These are phyloP conservation scores for Hansenula lynferdii DNA, from an alignment of 1,139 yeast species.

Conservation along the genomic window DNA sequence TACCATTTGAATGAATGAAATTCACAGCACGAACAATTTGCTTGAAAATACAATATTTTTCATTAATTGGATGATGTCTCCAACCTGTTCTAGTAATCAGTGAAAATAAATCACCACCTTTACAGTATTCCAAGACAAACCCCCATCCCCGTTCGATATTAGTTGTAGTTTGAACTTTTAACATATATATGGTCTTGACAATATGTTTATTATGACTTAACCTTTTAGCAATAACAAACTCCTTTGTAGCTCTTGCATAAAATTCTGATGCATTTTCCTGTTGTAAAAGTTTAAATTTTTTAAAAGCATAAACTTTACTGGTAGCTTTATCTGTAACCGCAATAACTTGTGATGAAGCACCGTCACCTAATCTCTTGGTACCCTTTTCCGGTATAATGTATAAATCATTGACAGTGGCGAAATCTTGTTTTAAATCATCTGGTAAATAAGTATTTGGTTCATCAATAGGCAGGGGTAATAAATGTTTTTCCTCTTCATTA, in stretches of 20 bases:
- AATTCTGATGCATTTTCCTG: slow-evolving; percentile 64
- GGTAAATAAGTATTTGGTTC: slow-evolving; percentile 69
- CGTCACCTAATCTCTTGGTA: slow-evolving; percentile 55
- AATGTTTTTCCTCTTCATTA: slow-evolving; percentile 36
- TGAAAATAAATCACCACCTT: slow-evolving; percentile 69
- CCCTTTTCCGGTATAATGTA: slow-evolving; percentile 47
- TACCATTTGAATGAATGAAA: slow-evolving; percentile 71
- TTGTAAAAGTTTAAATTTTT: slow-evolving; percentile 53
- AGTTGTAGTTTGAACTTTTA: slow-evolving; percentile 50
- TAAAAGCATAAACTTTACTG: slow-evolving; percentile 49
- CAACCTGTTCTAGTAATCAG: slow-evolving; percentile 45
- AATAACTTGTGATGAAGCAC: slow-evolving; percentile 69
- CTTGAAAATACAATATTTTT: slow-evolving; percentile 46
- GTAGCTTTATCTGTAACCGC: slow-evolving; percentile 39
- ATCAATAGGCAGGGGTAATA: slow-evolving; percentile 59
- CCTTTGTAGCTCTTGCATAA: slow-evolving; percentile 59
- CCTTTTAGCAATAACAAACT: slow-evolving; percentile 54
- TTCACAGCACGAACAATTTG: slow-evolving; percentile 50
- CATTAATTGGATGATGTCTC: slow-evolving; percentile 44
- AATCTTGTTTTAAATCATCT: slow-evolving; percentile 43
- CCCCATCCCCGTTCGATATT: slow-evolving; percentile 72
- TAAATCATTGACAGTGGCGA: slow-evolving; percentile 50
- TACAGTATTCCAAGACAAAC: slow-evolving; percentile 60
- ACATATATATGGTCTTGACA: slow-evolving; percentile 42
- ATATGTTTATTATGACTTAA: slow-evolving; percentile 52